Percentiles rank a stretch among this genome's conserved stretches.
Evolutionary conservation across 2,329 filamentous ascomycete genomes (phyloP).

Genomic region (Penicillium palitans): DNA sequence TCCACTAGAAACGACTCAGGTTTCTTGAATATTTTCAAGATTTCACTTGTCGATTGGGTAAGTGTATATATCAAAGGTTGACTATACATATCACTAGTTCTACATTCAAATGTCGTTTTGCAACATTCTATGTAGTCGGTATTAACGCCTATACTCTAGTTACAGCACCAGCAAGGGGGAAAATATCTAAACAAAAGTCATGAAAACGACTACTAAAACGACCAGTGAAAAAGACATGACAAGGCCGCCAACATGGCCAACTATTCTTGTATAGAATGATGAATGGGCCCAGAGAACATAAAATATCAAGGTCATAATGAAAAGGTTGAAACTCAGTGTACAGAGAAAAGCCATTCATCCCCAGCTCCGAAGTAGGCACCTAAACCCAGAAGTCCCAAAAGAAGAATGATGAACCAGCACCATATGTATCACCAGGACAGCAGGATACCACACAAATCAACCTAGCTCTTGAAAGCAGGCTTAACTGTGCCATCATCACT

Average conservation of each 20-base stretch:
- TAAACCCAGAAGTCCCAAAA: not conserved
- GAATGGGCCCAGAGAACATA: not conserved
- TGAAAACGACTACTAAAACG: too few relatives aligned
- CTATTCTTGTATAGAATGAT: not conserved
- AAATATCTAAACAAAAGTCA: too few relatives aligned
- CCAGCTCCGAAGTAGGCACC: not conserved
- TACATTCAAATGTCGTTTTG: too few relatives aligned
- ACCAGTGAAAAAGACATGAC: too few relatives aligned
- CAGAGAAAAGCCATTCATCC: not conserved
- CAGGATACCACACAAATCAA: not conserved
- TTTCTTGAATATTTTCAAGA: too few relatives aligned
- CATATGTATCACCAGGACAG: not conserved
- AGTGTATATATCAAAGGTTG: too few relatives aligned
- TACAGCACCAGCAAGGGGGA: too few relatives aligned
- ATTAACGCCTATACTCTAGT: too few relatives aligned
- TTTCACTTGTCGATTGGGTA: too few relatives aligned
- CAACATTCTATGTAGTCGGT: too few relatives aligned
- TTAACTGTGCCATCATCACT: slow-evolving; percentile 26
- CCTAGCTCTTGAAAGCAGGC: not conserved
- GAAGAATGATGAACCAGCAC: not conserved
- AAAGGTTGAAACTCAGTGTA: not conserved
- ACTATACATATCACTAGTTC: too few relatives aligned
- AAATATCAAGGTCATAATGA: not conserved
- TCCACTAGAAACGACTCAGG: too few relatives aligned
- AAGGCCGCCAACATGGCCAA: not conserved